Evolutionary conservation across 2,329 filamentous ascomycete genomes (phyloP), one percentile per base, ranked within the genome.

Genomic region (Aspergillus tamarii): DNA sequence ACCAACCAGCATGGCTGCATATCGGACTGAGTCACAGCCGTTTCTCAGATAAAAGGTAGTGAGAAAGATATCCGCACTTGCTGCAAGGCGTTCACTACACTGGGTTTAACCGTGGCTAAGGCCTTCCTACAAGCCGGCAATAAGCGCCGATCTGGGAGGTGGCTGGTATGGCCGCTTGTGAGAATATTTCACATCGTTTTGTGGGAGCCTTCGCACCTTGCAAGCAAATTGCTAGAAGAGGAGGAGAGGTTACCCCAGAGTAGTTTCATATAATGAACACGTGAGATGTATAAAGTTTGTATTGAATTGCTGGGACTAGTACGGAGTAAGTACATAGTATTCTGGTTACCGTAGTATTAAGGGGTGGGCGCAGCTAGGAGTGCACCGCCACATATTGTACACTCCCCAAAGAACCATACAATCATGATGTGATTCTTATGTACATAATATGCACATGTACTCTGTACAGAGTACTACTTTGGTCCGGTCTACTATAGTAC

Each of bases 301-400:
- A 50, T 50, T 50, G 26, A 50, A 50, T 50, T 50, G 46, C 46
- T 50, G 16, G 26, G 23, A 50, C 46, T 50, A 23, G n/a, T 26
- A 26, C 26, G 26, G 26, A 26, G 26, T 45, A 23, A 45, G n/a
- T 46, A 23, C 16, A 23, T 14, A 10, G 9, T 32, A 32, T 28
- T 3, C 19, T n/a, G 39, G 39, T 41, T 19, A 41, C 16, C 1
- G 16, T 41, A 26, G 7, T 12, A 14, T 36, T 41, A 55, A 39
- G 52, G 52, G 52, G 39, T n/a, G 39, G 39, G 32, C 30, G 32
- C 32, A 54, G 14, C 16, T 53, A 57, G 30, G n/a, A 26, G 43
- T 19, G 64, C 64, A 66, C 64, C 64, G 64, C 64, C 61, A 66
- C 59, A 43, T 64, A 59, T 39, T 53, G 16, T 57, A 16, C 19